phyloP scores from a whole-genome alignment of 1,284 basidiomycete genomes.

The Cutaneotrichosporon mucoides region DNA sequence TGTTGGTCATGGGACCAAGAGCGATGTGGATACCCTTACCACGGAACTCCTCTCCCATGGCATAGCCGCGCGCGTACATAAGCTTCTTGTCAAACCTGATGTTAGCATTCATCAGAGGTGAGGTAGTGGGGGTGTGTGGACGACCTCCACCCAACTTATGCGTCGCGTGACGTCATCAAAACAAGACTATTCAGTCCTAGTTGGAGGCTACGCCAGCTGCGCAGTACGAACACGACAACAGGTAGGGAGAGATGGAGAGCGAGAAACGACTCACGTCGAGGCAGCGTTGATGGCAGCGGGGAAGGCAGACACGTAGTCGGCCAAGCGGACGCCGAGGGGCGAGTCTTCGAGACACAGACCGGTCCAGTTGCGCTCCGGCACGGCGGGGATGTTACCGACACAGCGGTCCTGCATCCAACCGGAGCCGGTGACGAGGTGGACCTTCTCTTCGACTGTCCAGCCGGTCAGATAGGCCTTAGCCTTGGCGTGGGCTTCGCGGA shows the following conservation, averaged over 20 bases:
- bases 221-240: not conserved
- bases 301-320: constrained; percentile 62
- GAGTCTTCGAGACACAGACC: constrained; percentile 62
- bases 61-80: constrained; percentile 66
- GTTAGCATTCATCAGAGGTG: not conserved
- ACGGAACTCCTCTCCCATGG: constrained; percentile 71
- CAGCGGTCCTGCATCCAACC: constrained; percentile 53
- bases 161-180: not conserved
- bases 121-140: not conserved
- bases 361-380: constrained; percentile 60
- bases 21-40: constrained; percentile 74
- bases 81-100: constrained; percentile 62
- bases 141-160: not conserved
- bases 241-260: not conserved
- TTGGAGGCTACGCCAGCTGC: not conserved
- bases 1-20: constrained; percentile 54
- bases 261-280: constrained; percentile 53
- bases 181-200: not conserved
- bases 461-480: constrained; percentile 44
- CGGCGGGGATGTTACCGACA: constrained; percentile 63
- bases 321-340: constrained; percentile 59
- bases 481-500: constrained; percentile 34
- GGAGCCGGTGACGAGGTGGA: constrained; percentile 50
- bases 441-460: constrained; percentile 52
- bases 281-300: constrained; percentile 71